Evolutionary conservation across 352 stramenopile species (phyloP).

Genomic region (Pythium oligandrum): DNA sequence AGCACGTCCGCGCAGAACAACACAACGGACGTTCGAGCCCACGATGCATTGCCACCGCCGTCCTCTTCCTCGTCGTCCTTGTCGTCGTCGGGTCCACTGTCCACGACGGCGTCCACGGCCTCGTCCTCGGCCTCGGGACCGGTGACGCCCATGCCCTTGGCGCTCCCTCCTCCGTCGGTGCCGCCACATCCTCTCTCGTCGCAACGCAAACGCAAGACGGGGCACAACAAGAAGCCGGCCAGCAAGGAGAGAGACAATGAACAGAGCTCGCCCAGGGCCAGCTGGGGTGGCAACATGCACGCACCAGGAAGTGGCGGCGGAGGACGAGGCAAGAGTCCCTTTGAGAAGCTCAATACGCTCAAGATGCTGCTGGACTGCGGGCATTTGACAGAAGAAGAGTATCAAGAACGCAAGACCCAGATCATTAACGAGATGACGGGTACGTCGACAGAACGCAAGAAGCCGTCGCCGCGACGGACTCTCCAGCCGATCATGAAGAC

Average conservation of each 20-base stretch:
- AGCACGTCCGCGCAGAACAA: slow-evolving; percentile 18
- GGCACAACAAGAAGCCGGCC: background rate
- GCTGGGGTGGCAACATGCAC: background rate
- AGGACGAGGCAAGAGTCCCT: slow-evolving; percentile 35
- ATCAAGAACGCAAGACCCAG: slow-evolving; percentile 79
- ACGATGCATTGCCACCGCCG: no score
- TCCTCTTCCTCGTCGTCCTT: background rate
- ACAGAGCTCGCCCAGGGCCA: background rate
- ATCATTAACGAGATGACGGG: slow-evolving; percentile 88
- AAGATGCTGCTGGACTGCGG: slow-evolving; percentile 77
- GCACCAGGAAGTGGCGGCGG: background rate
- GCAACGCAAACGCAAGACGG: background rate
- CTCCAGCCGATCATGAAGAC: slow-evolving; percentile 79
- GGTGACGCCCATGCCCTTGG: background rate
- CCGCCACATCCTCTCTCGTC: background rate
- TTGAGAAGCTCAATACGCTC: slow-evolving; percentile 84
- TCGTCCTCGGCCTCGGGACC: background rate
- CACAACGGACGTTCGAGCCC: slow-evolving; percentile 1
- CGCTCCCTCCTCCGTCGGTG: background rate
- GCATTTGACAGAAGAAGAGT: slow-evolving; percentile 73
- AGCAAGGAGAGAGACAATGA: no score
- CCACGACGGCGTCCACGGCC: background rate
- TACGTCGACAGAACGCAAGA: slow-evolving; percentile 62
- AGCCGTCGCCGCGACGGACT: slow-evolving; percentile 28
- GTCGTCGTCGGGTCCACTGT: background rate